Percentiles rank a stretch among this genome's conserved stretches.
Evolutionary conservation across 2,329 filamentous ascomycete genomes (phyloP).

Genomic region (Pseudogymnoascus sp.): DNA sequence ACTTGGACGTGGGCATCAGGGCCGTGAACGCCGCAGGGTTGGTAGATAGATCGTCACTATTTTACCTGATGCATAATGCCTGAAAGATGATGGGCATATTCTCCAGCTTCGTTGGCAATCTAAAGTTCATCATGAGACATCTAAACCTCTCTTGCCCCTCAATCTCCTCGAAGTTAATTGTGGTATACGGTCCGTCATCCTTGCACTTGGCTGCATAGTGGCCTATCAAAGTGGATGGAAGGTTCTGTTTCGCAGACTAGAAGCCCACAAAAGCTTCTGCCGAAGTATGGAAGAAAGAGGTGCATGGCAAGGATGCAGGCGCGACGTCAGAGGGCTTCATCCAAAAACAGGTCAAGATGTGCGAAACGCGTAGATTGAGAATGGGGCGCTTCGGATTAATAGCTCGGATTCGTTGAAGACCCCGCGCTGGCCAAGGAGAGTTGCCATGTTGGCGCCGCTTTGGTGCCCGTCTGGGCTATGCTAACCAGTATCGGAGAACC

Average conservation of each 20-base stretch:
- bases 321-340: slow-evolving; percentile 1
- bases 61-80: slow-evolving; percentile 6
- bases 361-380: not conserved
- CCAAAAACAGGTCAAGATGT: slow-evolving; percentile 1
- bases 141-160: not conserved
- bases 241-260: not conserved
- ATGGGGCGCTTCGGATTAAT: slow-evolving; percentile 3
- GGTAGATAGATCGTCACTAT: not conserved
- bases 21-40: slow-evolving; percentile 5
- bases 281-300: slow-evolving; percentile 5
- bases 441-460: not conserved
- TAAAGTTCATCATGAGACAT: slow-evolving; percentile 8
- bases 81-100: not conserved
- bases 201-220: not conserved
- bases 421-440: slow-evolving; percentile 7
- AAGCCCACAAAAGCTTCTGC: slow-evolving; percentile 4
- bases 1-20: not conserved
- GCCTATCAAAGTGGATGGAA: not conserved
- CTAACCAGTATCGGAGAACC: not conserved
- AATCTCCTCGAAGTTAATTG: slow-evolving; percentile 5
- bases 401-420: not conserved
- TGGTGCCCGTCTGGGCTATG: not conserved
- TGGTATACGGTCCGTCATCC: not conserved
- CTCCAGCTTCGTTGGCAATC: not conserved
- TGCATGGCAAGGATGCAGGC: not conserved